A percentile compares a stretch with the other conserved stretches of the same genome.
Conservation (phyloP, 1,284 basidiomycete species). For the Mycena sp. region DNA sequence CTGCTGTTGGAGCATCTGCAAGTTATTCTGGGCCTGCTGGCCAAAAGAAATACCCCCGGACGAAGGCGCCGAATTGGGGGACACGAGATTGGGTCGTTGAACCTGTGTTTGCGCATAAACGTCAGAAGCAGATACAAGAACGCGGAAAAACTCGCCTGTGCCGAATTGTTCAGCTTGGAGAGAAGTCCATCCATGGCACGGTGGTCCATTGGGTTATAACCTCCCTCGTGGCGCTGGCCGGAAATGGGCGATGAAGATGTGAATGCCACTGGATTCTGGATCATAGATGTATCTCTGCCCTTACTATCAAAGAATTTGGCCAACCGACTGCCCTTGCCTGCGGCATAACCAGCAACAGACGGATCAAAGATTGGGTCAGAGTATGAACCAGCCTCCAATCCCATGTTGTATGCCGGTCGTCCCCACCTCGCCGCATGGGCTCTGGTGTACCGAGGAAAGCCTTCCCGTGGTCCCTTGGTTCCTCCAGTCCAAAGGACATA, state of each 20-base stretch:
- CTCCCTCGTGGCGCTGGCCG: slow-evolving; percentile 57
- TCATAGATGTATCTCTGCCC: slow-evolving; percentile 53
- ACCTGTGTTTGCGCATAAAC: slow-evolving; percentile 28
- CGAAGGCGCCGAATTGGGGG: slow-evolving; percentile 33
- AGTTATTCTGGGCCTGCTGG: slow-evolving; percentile 46
- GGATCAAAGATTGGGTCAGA: slow-evolving; percentile 33
- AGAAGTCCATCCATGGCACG: slow-evolving; percentile 80
- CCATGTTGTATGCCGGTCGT: slow-evolving; percentile 28
- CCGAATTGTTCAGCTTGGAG: slow-evolving; percentile 74
- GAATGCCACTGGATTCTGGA: slow-evolving; percentile 48
- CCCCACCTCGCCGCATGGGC: slow-evolving; percentile 18
- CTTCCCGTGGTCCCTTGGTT: slow-evolving; percentile 44
- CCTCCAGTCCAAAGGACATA: slow-evolving; percentile 46
- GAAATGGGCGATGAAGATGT: slow-evolving; percentile 55
- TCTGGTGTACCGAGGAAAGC: slow-evolving; percentile 4
- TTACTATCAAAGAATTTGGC: slow-evolving; percentile 87
- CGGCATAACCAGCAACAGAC: slow-evolving; percentile 54
- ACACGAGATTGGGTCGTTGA: slow-evolving; percentile 42
- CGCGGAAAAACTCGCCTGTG: slow-evolving; percentile 55
- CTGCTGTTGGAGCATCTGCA: slow-evolving; percentile 51
- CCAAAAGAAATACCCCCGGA: slow-evolving; percentile 40
- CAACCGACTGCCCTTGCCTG: slow-evolving; percentile 78
- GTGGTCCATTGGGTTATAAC: slow-evolving; percentile 53
- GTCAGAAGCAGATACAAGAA: not conserved
- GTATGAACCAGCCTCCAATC: slow-evolving; percentile 20